Percentiles rank a stretch among this genome's conserved stretches.
phyloP scores from a whole-genome alignment of 345 rosid genomes.

The Aegle marmelos region DNA sequence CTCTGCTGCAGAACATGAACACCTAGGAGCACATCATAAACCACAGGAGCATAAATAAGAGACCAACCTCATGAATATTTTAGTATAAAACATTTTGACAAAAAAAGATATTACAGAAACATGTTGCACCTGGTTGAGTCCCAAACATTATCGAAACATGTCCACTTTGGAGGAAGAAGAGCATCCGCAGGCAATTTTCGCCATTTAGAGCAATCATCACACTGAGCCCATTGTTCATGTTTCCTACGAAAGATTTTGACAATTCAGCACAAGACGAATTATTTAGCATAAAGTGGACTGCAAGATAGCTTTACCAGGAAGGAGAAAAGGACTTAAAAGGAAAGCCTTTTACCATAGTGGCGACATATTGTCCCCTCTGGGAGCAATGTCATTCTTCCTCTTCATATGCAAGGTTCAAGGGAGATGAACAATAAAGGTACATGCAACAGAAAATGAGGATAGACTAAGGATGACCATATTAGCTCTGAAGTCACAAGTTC shows the following conservation, averaged over 20 bases:
- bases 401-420: neutral
- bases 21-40: conserved; percentile 41
- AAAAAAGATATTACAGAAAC: neutral
- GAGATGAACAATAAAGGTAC: neutral
- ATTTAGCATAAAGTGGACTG: neutral
- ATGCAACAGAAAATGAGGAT: neutral
- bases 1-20: conserved; percentile 61
- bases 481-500: neutral
- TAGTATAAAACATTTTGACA: neutral
- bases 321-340: neutral
- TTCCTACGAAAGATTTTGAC: conserved; percentile 35
- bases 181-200: conserved; percentile 65
- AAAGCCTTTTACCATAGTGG: neutral
- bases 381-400: neutral
- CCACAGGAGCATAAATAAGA: neutral
- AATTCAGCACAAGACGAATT: conserved; percentile 10
- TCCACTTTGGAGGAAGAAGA: conserved; percentile 79
- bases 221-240: conserved; percentile 80
- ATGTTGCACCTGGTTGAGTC: conserved; percentile 54
- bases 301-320: neutral
- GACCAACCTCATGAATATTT: neutral
- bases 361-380: neutral
- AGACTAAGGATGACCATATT: neutral
- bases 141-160: conserved; percentile 72
- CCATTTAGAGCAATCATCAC: conserved; percentile 90